Conservation (phyloP, 2,329 filamentous ascomycete species). For the Beauveria caledonica region DNA sequence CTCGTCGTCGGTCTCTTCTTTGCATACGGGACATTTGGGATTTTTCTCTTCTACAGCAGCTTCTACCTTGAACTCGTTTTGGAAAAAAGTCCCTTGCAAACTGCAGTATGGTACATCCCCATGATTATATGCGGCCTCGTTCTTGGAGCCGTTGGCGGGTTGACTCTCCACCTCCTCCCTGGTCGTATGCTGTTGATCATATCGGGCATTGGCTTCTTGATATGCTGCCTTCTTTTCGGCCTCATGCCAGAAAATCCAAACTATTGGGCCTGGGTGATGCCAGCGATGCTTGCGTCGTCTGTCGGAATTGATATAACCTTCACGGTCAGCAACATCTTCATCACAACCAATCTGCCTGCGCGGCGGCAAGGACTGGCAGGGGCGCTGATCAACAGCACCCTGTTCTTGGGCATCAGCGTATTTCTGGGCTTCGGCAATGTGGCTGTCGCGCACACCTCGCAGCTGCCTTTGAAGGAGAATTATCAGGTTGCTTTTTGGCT, state of each 20-base stretch:
- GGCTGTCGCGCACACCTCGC: conserved; percentile 52
- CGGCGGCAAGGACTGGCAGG: conserved; percentile 56
- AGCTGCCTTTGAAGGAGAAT: conserved; percentile 31
- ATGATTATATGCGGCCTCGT: conserved; percentile 51
- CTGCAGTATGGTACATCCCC: conserved; percentile 51
- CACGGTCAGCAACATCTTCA: conserved; percentile 59
- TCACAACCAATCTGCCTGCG: conserved; percentile 53
- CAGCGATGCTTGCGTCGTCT: conserved; percentile 50
- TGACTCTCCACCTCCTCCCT: conserved; percentile 47
- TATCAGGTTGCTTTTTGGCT: conserved; percentile 57
- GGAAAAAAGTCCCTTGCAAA: conserved; percentile 39
- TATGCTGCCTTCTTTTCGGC: conserved; percentile 46
- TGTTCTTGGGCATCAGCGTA: conserved; percentile 56
- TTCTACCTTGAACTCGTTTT: conserved; percentile 53
- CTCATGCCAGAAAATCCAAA: conserved; percentile 42
- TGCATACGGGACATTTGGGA: conserved; percentile 46
- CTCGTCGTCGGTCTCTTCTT: conserved; percentile 46
- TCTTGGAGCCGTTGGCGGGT: conserved; percentile 44
- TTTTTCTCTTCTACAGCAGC: conserved; percentile 55
- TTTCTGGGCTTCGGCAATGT: conserved; percentile 31
- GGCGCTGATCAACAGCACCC: conserved; percentile 51
- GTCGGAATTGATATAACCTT: conserved; percentile 59
- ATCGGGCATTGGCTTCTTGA: conserved; percentile 42
- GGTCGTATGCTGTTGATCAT: conserved; percentile 45
- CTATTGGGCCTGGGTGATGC: conserved; percentile 59